phyloP scores from a whole-genome alignment of 495 filamentous ascomycete genomes.

The Recurvomyces mirabilis region DNA sequence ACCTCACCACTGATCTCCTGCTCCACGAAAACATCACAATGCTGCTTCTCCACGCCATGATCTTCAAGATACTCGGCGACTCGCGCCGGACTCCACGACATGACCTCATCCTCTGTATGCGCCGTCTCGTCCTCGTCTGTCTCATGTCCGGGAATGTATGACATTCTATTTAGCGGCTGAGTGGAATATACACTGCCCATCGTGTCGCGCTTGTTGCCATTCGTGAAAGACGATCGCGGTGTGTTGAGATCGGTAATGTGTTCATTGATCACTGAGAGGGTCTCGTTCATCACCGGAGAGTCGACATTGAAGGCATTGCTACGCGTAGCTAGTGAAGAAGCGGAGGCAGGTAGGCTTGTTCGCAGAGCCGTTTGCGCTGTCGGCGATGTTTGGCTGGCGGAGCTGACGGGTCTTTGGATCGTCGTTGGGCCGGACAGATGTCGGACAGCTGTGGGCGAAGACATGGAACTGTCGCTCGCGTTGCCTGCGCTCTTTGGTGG shows the following conservation, averaged over 20 bases:
- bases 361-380: conserved; percentile 11
- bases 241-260: conserved; percentile 91
- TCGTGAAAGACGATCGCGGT: conserved; percentile 47
- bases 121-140: conserved; percentile 35
- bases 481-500: conserved; percentile 7
- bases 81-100: conserved; percentile 58
- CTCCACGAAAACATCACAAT: conserved; percentile 88
- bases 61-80: conserved; percentile 80
- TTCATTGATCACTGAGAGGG: conserved; percentile 92
- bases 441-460: conserved; percentile 7
- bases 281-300: conserved; percentile 87
- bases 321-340: conserved; percentile 31
- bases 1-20: conserved; percentile 95
- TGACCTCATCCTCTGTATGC: conserved; percentile 35
- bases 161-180: conserved; percentile 63
- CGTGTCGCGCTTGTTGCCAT: conserved; percentile 43
- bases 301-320: conserved; percentile 11
- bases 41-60: conserved; percentile 64
- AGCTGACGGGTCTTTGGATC: conserved; percentile 26
- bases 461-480: background rate
- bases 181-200: conserved; percentile 85
- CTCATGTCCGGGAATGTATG: conserved; percentile 74
- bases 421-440: conserved; percentile 20
- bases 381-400: conserved; percentile 12
- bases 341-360: conserved; percentile 11